Evolutionary conservation across 2,329 filamentous ascomycete species (phyloP).

Genomic region (Mollisiaceae sp.): DNA sequence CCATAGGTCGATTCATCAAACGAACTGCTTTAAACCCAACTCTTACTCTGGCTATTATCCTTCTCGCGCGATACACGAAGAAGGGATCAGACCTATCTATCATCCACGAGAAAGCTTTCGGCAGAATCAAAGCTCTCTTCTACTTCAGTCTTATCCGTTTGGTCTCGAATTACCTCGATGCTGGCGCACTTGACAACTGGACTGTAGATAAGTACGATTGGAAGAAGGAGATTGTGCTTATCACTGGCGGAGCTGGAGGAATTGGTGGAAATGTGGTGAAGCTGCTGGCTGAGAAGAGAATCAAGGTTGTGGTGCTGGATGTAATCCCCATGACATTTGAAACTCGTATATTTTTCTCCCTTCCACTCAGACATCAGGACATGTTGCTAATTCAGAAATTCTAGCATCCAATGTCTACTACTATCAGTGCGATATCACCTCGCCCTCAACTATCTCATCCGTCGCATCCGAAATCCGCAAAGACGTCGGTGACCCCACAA

Average conservation of each 20-base stretch:
- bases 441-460: conserved; percentile 55
- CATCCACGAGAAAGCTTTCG: conserved; percentile 56
- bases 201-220: conserved; percentile 63
- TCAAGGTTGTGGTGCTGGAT: conserved; percentile 76
- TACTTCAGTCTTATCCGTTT: conserved; percentile 56
- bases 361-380: not conserved
- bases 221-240: conserved; percentile 70
- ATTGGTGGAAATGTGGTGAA: conserved; percentile 72
- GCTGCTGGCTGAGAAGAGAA: conserved; percentile 65
- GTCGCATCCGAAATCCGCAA: conserved; percentile 59
- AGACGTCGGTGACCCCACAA: conserved; percentile 66
- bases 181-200: conserved; percentile 56
- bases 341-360: conserved; percentile 46
- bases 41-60: conserved; percentile 66
- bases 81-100: conserved; percentile 60
- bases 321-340: conserved; percentile 64
- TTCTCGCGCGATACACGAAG: conserved; percentile 67
- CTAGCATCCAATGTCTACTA: conserved; percentile 62
- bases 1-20: conserved; percentile 61
- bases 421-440: conserved; percentile 74
- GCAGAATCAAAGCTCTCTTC: conserved; percentile 58
- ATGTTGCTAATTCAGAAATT: not conserved
- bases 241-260: conserved; percentile 77
- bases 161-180: conserved; percentile 57
- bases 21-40: conserved; percentile 68